phyloP scores from a whole-genome alignment of 1,284 basidiomycete genomes.

The Trametes versicolor region DNA sequence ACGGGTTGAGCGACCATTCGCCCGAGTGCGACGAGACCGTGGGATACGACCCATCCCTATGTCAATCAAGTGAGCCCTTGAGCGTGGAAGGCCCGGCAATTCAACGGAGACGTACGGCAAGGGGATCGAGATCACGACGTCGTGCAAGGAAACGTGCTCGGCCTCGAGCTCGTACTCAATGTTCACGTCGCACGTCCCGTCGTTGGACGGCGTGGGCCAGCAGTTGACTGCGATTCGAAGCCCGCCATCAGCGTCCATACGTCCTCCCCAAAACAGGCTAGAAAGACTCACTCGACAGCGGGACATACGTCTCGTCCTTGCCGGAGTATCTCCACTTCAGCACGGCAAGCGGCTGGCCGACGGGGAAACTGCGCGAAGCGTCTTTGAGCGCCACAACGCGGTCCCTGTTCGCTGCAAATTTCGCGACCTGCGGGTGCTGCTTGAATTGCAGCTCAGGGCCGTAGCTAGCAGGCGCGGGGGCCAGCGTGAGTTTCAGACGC shows the following conservation, averaged over 20 bases:
- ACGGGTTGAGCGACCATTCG: slow-evolving; percentile 85
- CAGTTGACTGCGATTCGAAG: slow-evolving; percentile 77
- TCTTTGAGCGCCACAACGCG: slow-evolving; percentile 90
- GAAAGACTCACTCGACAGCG: slow-evolving; percentile 81
- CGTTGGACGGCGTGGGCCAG: slow-evolving; percentile 94
- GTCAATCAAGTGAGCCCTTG: slow-evolving; percentile 16
- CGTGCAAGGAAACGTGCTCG: slow-evolving; percentile 80
- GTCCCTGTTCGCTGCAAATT: slow-evolving; percentile 77
- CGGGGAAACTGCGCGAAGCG: slow-evolving; percentile 84
- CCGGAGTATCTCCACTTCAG: slow-evolving; percentile 93
- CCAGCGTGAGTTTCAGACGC: slow-evolving; percentile 80
- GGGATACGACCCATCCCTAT: slow-evolving; percentile 84
- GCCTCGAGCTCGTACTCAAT: slow-evolving; percentile 98
- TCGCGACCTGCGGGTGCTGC: slow-evolving; percentile 95
- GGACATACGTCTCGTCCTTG: slow-evolving; percentile 92
- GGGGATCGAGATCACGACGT: slow-evolving; percentile 91
- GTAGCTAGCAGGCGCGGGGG: slow-evolving; percentile 70
- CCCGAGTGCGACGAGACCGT: slow-evolving; percentile 83
- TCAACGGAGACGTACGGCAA: slow-evolving; percentile 72
- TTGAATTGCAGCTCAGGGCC: slow-evolving; percentile 89
- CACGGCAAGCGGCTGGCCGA: slow-evolving; percentile 88
- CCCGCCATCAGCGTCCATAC: slow-evolving; percentile 14
- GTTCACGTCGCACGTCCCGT: slow-evolving; percentile 92
- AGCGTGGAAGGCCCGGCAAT: slow-evolving; percentile 5
- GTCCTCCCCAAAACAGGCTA: background rate